Evolutionary conservation across 495 filamentous ascomycete genomes (phyloP), one percentile per base, ranked within the genome.

Genomic region (Letharia columbiana): DNA sequence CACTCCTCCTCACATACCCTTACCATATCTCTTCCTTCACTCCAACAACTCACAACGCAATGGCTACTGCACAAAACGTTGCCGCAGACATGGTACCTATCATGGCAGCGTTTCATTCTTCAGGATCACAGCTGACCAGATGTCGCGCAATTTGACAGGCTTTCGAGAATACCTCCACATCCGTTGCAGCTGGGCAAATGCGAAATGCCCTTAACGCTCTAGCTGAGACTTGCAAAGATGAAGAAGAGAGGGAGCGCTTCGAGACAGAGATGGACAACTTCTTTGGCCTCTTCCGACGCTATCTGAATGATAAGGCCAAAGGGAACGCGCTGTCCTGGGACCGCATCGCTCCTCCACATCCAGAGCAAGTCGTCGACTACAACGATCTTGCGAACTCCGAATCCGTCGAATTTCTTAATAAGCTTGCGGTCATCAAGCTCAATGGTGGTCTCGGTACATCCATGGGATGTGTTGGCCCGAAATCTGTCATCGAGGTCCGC

Each of bases 261-360:
- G 94, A 98, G 80, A 93, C 92, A 18, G 94, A 99, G 80, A 98
- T 96, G 91, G 94, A 99, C 85, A 99, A 99, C 87, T 99, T 99
- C 84, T 99, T 93, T 74, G 88, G 91, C 62, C 89, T 99, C 70
- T 99, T 99, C 87, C 89, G 95, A 67, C 84, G 94, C 75, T 99
- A 96, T 76, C 83, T 99, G 60, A 96, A 96, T 72, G 94, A 99
- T 82, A 96, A 96, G 81, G 95, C 94, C 67, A 98, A 97, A 84
- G 92, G 92, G 73, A 96, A 91, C 75, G 87, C 83, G 45, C 84
- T 96, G 84, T 91, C 94, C 71, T 99, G 94, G 94, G 90, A 95
- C 45, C 90, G 91, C 66, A 99, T 99, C 75, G 87, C 89, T 50
- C 94, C 94, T 65, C 95, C 94, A 52, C 89, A 92, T 74, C 83